Evolutionary conservation across 202 grass and related monocot species (phyloP), one percentile per base, ranked within the genome.

Genomic region (Panicum hallii): DNA sequence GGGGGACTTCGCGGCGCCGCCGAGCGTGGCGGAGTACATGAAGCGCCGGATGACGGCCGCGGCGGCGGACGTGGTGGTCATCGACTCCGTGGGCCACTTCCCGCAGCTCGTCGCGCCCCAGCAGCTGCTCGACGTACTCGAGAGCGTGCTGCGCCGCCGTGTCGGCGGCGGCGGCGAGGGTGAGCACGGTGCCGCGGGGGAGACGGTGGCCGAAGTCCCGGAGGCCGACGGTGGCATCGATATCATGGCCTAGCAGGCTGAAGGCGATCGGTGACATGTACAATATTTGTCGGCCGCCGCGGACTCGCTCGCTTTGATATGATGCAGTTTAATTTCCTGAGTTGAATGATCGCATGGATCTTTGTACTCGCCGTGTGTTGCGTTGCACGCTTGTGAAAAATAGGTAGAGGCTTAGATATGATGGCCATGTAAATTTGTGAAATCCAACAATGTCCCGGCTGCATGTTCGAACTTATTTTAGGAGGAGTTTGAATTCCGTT

Each of bases 71-170:
- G 38, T 95, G 68, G 83, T 87, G 77, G 72, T 84, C 68, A 81
- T 98, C 56, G 82, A 86, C 23, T 76, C 81, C 7, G 75, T 82
- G 12, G 94, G 94, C 0, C 94, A 97, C 86, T 94, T 94, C 74
- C 94, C 92, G 12, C 88, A 89, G 79, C 90, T 97, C 66, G 86
- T 78, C 46, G 87, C 67, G 22, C 75, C 85, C 0, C 11, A 64
- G 36, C 70, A 69, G 70, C 50, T 97, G 13, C 49, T 82, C 17
- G 70, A 79, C 20, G 52, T 91, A 54, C 78, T 97, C 19, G 47
- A 91, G 30, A 48, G 49, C 49, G 88, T 92, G 36, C 56, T 97
- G 41, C 61, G 22, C 11, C 32, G 19, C 28, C 47, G 17, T 13
- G 19, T 6, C 19, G 19, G n/a, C 14, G 30, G 32, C 13, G 68